These are phyloP conservation scores for Coccomyxa sp. DNA, from an alignment of 139 green algal species.

Conservation along the genomic window DNA sequence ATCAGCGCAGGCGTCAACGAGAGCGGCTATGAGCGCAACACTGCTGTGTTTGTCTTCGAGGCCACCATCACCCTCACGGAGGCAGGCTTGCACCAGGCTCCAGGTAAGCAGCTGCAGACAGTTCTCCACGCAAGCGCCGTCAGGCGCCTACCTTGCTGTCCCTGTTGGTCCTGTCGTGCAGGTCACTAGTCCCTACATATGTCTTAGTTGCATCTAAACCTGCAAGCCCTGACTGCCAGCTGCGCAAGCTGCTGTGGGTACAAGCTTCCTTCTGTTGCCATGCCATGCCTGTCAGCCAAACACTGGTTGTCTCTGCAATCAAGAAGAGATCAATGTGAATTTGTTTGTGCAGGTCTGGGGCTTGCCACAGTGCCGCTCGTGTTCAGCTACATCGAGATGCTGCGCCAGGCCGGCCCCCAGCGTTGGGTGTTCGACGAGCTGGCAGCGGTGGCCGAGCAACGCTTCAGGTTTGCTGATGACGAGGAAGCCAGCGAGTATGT, in stretches of 20 bases:
- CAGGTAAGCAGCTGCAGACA: too few relatives aligned
- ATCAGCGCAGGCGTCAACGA: slow-evolving; percentile 85
- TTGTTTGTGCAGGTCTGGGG: slow-evolving; percentile 63
- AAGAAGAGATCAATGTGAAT: too few relatives aligned
- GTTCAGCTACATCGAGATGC: slow-evolving; percentile 84
- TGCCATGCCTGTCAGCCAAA: too few relatives aligned
- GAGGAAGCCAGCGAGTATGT: slow-evolving; percentile 77
- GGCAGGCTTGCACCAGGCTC: slow-evolving; percentile 63
- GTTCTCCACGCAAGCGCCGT: too few relatives aligned
- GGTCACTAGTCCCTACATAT: too few relatives aligned
- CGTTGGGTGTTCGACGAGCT: slow-evolving; percentile 91
- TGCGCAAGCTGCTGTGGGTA: too few relatives aligned
- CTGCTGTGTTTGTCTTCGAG: slow-evolving; percentile 69
- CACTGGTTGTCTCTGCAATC: too few relatives aligned
- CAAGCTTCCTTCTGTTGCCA: too few relatives aligned
- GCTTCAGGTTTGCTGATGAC: slow-evolving; percentile 77
- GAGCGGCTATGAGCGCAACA: slow-evolving; percentile 54
- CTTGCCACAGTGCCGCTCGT: slow-evolving; percentile 62
- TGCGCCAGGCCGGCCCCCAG: slow-evolving; percentile 49
- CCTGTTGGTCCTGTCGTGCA: not conserved
- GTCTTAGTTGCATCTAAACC: too few relatives aligned
- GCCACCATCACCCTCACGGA: slow-evolving; percentile 77
- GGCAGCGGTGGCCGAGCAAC: slow-evolving; percentile 62
- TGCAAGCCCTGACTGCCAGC: too few relatives aligned
- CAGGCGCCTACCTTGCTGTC: too few relatives aligned